Evolutionary conservation across 768 basidiomycete species (phyloP).

Genomic region (Russula dissimulans): DNA sequence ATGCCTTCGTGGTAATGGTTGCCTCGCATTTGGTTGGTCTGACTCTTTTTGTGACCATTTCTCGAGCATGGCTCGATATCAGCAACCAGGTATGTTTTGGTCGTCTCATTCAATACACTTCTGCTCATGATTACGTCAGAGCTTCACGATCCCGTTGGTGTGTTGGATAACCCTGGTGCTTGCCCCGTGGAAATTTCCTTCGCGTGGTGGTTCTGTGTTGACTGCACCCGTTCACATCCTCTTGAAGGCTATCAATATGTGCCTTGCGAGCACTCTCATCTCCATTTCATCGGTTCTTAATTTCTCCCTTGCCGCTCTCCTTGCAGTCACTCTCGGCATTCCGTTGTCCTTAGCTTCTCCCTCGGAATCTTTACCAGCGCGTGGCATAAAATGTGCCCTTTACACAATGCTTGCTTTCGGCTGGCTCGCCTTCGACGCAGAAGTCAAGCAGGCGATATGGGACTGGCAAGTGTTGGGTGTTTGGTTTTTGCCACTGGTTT

Average conservation of each 20-base stretch:
- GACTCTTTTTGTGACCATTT: slow-evolving; percentile 40
- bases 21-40: slow-evolving; percentile 48
- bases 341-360: slow-evolving; percentile 46
- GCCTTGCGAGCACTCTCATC: slow-evolving; percentile 78
- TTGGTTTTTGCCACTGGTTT: slow-evolving; percentile 80
- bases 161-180: slow-evolving; percentile 23
- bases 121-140: neutral
- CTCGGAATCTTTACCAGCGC: slow-evolving; percentile 21
- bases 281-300: slow-evolving; percentile 84
- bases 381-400: slow-evolving; percentile 26
- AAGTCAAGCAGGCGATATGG: slow-evolving; percentile 48
- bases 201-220: slow-evolving; percentile 15
- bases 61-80: slow-evolving; percentile 36
- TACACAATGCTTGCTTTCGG: slow-evolving; percentile 47
- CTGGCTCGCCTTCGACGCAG: slow-evolving; percentile 44
- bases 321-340: slow-evolving; percentile 55
- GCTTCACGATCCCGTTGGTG: neutral
- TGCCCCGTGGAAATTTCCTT: slow-evolving; percentile 25
- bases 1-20: slow-evolving; percentile 43
- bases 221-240: slow-evolving; percentile 37
- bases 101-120: neutral
- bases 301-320: slow-evolving; percentile 74
- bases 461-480: slow-evolving; percentile 72
- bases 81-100: slow-evolving; percentile 32
- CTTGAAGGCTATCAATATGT: slow-evolving; percentile 68